A percentile compares a stretch with the other conserved stretches of the same genome.
Conservation (phyloP, 345 rosid species). For the Murraya paniculata region DNA sequence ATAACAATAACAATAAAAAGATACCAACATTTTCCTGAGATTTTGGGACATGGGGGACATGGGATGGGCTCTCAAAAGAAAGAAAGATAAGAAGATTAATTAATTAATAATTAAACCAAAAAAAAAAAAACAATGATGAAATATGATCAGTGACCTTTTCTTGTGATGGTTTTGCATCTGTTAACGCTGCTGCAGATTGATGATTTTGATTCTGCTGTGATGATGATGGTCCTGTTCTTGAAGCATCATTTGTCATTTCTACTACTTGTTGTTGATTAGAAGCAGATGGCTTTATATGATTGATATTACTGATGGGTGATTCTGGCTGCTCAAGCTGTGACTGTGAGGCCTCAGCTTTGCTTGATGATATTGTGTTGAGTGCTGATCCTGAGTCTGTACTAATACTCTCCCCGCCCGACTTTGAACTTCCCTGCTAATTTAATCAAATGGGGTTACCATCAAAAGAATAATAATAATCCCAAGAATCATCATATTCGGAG, state of each 20-base stretch:
- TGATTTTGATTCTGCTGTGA: constrained; percentile 32
- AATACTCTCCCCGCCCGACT: constrained; percentile 64
- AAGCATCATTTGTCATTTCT: constrained; percentile 47
- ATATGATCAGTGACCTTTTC: constrained; percentile 58
- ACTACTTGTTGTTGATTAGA: not conserved
- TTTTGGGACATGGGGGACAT: constrained; percentile 33
- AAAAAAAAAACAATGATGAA: too few species aligned
- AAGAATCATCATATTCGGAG: not conserved
- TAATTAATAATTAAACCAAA: not conserved
- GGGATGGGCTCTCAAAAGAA: not conserved
- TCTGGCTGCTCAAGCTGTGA: constrained; percentile 57
- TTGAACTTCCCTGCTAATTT: constrained; percentile 72
- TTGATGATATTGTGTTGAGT: constrained; percentile 62
- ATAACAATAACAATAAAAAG: constrained; percentile 9
- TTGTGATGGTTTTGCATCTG: constrained; percentile 41
- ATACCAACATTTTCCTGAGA: constrained; percentile 38
- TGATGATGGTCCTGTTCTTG: constrained; percentile 52
- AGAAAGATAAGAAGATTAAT: not conserved
- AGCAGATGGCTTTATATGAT: not conserved
- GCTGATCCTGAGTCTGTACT: constrained; percentile 86
- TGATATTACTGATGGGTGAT: constrained; percentile 58
- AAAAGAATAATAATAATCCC: constrained; percentile 2
- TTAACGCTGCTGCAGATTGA: constrained; percentile 36
- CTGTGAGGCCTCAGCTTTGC: constrained; percentile 51
- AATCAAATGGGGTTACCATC: not conserved